Percentiles rank a stretch among this genome's conserved stretches.
Conservation (phyloP, 306 rosid genomes). For the Datisca glomerata region DNA sequence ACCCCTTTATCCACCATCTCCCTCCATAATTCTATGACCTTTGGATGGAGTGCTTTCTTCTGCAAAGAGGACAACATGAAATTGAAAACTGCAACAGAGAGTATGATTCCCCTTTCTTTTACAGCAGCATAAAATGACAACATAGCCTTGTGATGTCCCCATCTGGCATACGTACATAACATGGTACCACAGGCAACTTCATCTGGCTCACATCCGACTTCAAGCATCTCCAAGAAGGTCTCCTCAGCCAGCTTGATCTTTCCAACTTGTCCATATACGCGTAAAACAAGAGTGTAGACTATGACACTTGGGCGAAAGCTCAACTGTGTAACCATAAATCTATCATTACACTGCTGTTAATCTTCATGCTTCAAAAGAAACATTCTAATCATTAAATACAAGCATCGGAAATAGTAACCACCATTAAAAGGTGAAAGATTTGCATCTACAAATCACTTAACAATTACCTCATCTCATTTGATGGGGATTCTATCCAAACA, state of each 20-base stretch:
- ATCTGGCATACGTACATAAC: conserved; percentile 90
- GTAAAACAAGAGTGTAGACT: conserved; percentile 72
- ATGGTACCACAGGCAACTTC: conserved; percentile 93
- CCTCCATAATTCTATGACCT: conserved; percentile 56
- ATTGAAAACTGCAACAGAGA: conserved; percentile 69
- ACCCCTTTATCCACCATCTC: conserved; percentile 52
- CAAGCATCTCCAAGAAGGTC: conserved; percentile 93
- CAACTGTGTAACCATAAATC: conserved; percentile 64
- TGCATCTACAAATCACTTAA: too few species aligned
- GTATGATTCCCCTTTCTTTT: conserved; percentile 41
- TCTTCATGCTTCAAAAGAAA: conserved; percentile 23
- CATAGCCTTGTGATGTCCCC: conserved; percentile 93
- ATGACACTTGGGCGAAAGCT: conserved; percentile 77
- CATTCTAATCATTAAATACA: conserved; percentile 4
- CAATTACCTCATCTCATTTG: too few species aligned
- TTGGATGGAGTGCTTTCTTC: conserved; percentile 68
- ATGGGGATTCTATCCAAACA: too few species aligned
- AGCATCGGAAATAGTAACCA: too few species aligned
- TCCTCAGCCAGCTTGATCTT: conserved; percentile 76
- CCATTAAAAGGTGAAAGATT: too few species aligned
- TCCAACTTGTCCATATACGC: conserved; percentile 82
- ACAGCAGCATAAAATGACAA: conserved; percentile 78
- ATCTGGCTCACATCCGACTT: conserved; percentile 77
- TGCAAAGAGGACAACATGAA: conserved; percentile 95
- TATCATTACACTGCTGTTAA: conserved; percentile 37